Percentiles rank a stretch among this genome's conserved stretches.
Conservation (phyloP, 129 eudicot species). For the Rutidosis leptorrhynchoides region DNA sequence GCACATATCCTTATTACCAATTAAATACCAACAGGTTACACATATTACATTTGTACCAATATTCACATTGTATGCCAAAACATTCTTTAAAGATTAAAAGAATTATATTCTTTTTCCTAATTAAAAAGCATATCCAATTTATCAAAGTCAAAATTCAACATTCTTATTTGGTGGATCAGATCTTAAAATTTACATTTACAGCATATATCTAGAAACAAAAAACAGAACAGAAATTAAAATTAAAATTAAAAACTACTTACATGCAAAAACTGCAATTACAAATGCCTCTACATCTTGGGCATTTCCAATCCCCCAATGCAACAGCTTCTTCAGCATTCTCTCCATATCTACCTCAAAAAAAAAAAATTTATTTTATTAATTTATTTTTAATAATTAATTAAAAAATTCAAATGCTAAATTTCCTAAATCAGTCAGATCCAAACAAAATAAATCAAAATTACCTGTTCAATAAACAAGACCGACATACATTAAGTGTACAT, state of each 20-base stretch:
- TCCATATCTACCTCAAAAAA: conserved; percentile 41
- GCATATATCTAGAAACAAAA: background rate
- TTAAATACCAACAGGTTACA: conserved; percentile 10
- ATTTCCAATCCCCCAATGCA: conserved; percentile 47
- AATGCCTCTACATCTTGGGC: conserved; percentile 65
- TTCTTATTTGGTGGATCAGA: background rate
- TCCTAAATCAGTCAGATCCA: conserved; percentile 17
- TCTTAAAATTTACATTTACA: conserved; percentile 7
- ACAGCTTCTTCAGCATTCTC: conserved; percentile 56
- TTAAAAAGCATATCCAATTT: conserved; percentile 7
- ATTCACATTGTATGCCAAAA: conserved; percentile 6
- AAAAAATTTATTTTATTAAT: background rate
- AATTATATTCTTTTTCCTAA: background rate
- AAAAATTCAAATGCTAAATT: conserved; percentile 9
- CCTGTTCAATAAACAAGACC: conserved; percentile 53
- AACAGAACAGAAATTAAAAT: background rate
- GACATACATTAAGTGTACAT: conserved; percentile 47
- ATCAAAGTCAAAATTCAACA: conserved; percentile 11
- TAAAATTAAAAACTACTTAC: conserved; percentile 29
- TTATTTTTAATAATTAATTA: too few relatives aligned
- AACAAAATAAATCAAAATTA: conserved; percentile 3
- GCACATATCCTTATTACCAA: conserved; percentile 24
- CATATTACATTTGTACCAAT: conserved; percentile 15
- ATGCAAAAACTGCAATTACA: conserved; percentile 70
- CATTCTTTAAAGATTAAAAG: background rate